Evolutionary conservation across 371 early-diverging fungal genomes (phyloP), one percentile per base, ranked within the genome.

Genomic region (Sporodiniella umbellata): DNA sequence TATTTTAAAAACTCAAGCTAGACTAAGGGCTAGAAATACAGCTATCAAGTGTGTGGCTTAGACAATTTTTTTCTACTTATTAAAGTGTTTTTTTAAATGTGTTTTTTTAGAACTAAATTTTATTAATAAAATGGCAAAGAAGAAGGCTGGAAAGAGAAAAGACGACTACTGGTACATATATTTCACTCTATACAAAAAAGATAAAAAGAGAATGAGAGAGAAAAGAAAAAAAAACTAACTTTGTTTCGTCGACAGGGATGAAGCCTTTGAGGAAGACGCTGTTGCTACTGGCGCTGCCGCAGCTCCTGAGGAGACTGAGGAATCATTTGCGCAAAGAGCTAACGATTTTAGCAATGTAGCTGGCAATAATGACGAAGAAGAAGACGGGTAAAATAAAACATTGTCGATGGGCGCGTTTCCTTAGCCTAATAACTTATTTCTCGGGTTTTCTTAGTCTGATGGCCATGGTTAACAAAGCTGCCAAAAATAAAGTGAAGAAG

Each of bases 141-240:
- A 76, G 68, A 76, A 76, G 54, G 60, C 58, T 45, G 69, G 66
- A 56, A 76, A 72, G 33, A 72, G 66, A 57, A 76, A 76, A 54
- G 73, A 76, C 67, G 77, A 76, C 23, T 70, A 76, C 55, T 76
- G 77, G 77, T 70, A 72, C n/a, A n/a, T n/a, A n/a, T n/a, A n/a
- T n/a, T n/a, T n/a, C n/a, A n/a, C n/a, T n/a, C n/a, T n/a, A n/a
- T n/a, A n/a, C n/a, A 24, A 24, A 11, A 18, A 38, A 3, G 8
- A 15, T 3, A 21, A 5, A 19, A 8, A 24, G 18, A 38, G 15
- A 42, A 18, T 4, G 22, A 23, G 52, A 14, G 26, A 11, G 17
- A 40, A 5, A 30, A 4, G 21, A 10, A 45, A 14, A 19, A 22
- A 24, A 19, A 17, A 2, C n/a, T 43, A 15, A 2, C 3, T 48